Evolutionary conservation across 257 asterid genomes (phyloP).

Genomic region (Fraxinus americana): DNA sequence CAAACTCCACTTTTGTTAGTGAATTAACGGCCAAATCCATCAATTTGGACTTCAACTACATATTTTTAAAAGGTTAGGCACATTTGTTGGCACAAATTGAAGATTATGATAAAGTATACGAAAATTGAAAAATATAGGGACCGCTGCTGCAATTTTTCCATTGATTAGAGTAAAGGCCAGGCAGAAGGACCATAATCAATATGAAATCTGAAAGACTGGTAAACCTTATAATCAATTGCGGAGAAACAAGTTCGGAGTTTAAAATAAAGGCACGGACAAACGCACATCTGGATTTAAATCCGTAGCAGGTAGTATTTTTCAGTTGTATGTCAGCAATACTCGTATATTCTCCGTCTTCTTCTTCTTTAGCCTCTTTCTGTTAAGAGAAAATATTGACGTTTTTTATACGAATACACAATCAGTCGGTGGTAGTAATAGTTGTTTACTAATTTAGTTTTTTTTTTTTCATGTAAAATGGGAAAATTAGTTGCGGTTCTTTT

Average conservation of each 20-base stretch:
- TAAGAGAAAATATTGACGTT: neutral
- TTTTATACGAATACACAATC: neutral
- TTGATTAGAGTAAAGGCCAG: too few species aligned
- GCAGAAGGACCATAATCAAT: neutral
- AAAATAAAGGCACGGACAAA: neutral
- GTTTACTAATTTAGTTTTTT: slow-evolving; percentile 3
- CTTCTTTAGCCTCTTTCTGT: neutral
- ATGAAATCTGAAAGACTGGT: neutral
- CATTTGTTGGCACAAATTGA: too few species aligned
- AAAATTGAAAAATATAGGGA: too few species aligned
- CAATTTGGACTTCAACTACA: too few species aligned
- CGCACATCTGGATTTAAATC: slow-evolving; percentile 1
- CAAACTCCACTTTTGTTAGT: too few species aligned
- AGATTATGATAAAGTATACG: too few species aligned
- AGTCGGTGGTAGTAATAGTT: slow-evolving; percentile 7
- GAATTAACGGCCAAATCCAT: too few species aligned
- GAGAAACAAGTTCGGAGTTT: neutral
- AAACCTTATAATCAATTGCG: neutral
- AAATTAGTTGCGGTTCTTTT: slow-evolving; percentile 34
- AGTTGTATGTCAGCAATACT: neutral
- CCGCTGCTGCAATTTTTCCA: too few species aligned
- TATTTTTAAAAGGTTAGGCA: too few species aligned
- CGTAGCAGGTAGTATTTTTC: slow-evolving; percentile 20
- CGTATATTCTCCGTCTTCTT: neutral
- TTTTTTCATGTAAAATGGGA: slow-evolving; percentile 26